A percentile compares a stretch with the other conserved stretches of the same genome.
phyloP scores from a whole-genome alignment of 2,329 filamentous ascomycete genomes.

The Coleophoma cylindrospora region DNA sequence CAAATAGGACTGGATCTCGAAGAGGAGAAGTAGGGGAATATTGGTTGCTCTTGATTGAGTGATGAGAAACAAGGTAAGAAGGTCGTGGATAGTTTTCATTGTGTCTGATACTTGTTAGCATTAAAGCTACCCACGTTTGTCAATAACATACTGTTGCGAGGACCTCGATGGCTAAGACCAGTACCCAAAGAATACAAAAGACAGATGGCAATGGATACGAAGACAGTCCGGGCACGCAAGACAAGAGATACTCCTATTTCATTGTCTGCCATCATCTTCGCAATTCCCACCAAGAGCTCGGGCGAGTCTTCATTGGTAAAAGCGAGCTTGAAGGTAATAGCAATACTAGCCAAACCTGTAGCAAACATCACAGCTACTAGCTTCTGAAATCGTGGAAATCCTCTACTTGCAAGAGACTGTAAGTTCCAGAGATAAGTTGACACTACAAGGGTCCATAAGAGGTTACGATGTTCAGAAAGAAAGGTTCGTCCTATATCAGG shows the following conservation, averaged over 20 bases:
- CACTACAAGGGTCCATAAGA: constrained; percentile 72
- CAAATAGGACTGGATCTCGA: constrained; percentile 56
- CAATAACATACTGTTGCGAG: constrained; percentile 14
- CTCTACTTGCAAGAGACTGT: constrained; percentile 15
- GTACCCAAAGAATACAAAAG: constrained; percentile 34
- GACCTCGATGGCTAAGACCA: constrained; percentile 27
- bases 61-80: constrained; percentile 73
- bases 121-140: background rate
- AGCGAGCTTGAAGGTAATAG: constrained; percentile 81
- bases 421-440: constrained; percentile 58
- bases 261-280: constrained; percentile 22
- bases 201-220: constrained; percentile 35
- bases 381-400: constrained; percentile 22
- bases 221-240: constrained; percentile 37
- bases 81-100: constrained; percentile 52
- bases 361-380: constrained; percentile 25
- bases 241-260: constrained; percentile 20
- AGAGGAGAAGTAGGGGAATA: constrained; percentile 77
- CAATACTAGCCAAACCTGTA: constrained; percentile 42
- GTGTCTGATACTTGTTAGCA: constrained; percentile 14
- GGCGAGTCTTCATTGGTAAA: constrained; percentile 87
- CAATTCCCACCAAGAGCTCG: constrained; percentile 58
- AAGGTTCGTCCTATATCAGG: constrained; percentile 77
- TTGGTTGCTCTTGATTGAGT: constrained; percentile 86
- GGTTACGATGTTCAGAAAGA: constrained; percentile 54